phyloP scores from a whole-genome alignment of 768 basidiomycete genomes.

The Hysterangium stoloniferum region DNA sequence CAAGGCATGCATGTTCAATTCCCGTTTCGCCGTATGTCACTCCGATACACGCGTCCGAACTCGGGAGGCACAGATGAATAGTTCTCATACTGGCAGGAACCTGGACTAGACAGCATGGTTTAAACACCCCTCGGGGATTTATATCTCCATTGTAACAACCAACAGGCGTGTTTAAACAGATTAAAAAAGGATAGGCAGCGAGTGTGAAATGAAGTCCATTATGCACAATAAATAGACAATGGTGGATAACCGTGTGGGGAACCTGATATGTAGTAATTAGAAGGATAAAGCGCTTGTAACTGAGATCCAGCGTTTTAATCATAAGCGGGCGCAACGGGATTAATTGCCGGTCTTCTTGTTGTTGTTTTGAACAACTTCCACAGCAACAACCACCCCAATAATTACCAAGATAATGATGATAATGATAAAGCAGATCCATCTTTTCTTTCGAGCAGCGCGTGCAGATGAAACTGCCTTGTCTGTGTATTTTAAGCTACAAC shows the following conservation, averaged over 20 bases:
- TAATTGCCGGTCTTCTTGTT: conserved; percentile 20
- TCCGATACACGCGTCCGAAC: no score
- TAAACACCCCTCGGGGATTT: no score
- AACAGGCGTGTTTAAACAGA: not conserved
- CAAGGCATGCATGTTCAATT: no score
- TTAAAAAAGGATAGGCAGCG: not conserved
- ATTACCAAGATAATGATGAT: conserved; percentile 54
- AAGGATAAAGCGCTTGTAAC: not conserved
- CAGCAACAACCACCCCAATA: conserved; percentile 56
- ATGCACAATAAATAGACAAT: not conserved
- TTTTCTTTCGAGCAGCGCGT: conserved; percentile 84
- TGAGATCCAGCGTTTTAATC: not conserved
- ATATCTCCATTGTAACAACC: no score
- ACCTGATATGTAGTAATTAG: not conserved
- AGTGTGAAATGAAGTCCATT: not conserved
- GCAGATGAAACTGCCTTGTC: conserved; percentile 84
- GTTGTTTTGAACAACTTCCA: conserved; percentile 44
- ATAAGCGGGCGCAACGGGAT: not conserved
- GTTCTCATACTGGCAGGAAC: no score
- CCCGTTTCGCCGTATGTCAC: no score
- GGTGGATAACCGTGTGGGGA: not conserved
- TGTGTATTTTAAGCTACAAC: conserved; percentile 64
- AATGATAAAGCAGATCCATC: conserved; percentile 93
- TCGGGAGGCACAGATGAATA: no score
- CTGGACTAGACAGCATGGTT: no score